Evolutionary conservation across 208 protist species (phyloP).

Genomic region (Wallacemonas collosoma): DNA sequence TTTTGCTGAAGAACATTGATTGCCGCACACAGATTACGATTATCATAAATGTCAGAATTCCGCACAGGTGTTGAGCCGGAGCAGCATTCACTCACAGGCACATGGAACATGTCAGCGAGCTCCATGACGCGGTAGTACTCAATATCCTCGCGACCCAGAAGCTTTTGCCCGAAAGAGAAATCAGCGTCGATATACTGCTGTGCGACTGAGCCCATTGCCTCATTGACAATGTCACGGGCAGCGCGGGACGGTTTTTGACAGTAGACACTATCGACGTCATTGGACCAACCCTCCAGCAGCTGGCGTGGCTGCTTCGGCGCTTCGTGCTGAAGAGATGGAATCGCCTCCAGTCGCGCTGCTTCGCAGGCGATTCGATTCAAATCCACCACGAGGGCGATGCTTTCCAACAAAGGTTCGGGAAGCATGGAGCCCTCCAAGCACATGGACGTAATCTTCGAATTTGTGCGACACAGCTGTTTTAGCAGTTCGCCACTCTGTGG

Average conservation of each 20-base stretch:
- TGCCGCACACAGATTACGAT: conserved; percentile 44
- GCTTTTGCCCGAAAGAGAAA: conserved; percentile 28
- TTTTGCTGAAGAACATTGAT: conserved; percentile 49
- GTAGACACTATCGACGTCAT: not conserved
- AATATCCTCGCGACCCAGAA: conserved; percentile 29
- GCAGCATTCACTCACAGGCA: conserved; percentile 24
- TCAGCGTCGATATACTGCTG: conserved; percentile 18
- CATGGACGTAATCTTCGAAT: conserved; percentile 34
- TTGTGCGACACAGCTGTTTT: conserved; percentile 42
- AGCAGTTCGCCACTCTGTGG: conserved; percentile 24
- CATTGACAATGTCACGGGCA: conserved; percentile 4
- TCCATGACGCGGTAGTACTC: conserved; percentile 18
- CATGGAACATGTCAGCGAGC: conserved; percentile 23
- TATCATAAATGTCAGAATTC: conserved; percentile 46
- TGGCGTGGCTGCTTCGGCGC: conserved; percentile 18
- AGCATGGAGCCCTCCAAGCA: conserved; percentile 37
- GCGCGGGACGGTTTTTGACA: not conserved
- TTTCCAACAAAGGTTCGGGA: conserved; percentile 28
- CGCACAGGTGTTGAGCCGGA: conserved; percentile 18
- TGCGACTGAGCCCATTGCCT: conserved; percentile 12
- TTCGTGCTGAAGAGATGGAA: conserved; percentile 25
- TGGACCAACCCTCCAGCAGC: conserved; percentile 10
- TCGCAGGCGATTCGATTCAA: conserved; percentile 41
- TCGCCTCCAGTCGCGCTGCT: conserved; percentile 15
- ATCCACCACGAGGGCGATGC: conserved; percentile 44